Percentiles rank a stretch among this genome's conserved stretches.
These are phyloP conservation scores for Ophiocordyceps camponoti-saundersi DNA, from an alignment of 2,329 filamentous ascomycete species.

Conservation along the genomic window DNA sequence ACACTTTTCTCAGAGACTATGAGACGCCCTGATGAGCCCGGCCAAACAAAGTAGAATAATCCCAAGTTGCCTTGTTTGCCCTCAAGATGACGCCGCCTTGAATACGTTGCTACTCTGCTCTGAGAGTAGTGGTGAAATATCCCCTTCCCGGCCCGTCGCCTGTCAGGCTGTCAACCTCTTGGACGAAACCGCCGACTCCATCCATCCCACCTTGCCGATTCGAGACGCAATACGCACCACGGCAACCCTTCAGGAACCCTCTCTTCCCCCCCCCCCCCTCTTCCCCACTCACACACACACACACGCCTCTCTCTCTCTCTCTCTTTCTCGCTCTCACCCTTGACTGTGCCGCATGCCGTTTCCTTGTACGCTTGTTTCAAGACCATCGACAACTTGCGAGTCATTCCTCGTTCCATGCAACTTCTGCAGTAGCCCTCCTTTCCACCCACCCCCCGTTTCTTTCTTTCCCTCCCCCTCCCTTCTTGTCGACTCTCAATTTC, in stretches of 20 bases:
- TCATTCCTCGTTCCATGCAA: background rate
- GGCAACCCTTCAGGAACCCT: background rate
- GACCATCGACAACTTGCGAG: background rate
- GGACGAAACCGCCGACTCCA: background rate
- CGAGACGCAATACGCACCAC: slow-evolving; percentile 14
- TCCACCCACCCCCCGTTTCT: background rate
- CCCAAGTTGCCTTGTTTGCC: too few relatives aligned
- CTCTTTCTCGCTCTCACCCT: too few relatives aligned
- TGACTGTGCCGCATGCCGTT: background rate
- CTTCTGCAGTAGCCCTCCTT: background rate
- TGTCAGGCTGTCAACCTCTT: background rate
- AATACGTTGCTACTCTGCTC: too few relatives aligned
- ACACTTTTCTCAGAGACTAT: too few relatives aligned
- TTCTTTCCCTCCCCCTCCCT: background rate
- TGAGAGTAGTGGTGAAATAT: too few relatives aligned
- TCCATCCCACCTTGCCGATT: slow-evolving; percentile 8
- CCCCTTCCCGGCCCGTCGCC: background rate
- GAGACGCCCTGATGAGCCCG: too few relatives aligned
- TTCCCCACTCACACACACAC: too few relatives aligned
- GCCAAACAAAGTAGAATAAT: too few relatives aligned
- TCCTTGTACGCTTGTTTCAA: slow-evolving; percentile 2
- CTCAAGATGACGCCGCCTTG: too few relatives aligned
- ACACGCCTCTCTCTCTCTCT: too few relatives aligned
- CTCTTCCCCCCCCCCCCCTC: slow-evolving; percentile 6
- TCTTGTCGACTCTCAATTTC: background rate